Conservation (phyloP, 169 alveolate genomes). For the Besnoitia besnoiti region DNA sequence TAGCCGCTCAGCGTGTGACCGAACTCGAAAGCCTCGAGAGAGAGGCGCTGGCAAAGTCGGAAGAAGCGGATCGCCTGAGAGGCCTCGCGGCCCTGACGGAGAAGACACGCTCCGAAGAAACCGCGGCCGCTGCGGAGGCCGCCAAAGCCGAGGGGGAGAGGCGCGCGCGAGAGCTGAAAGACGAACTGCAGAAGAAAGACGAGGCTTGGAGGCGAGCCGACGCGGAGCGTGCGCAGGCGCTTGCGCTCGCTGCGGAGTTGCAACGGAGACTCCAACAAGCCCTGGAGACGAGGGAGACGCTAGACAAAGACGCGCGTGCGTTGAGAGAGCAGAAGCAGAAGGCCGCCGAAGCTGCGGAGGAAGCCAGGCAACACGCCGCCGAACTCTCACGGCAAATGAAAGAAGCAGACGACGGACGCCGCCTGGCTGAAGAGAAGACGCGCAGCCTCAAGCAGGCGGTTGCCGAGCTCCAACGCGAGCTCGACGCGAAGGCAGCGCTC, state of each 20-base stretch:
- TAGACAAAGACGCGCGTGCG: not conserved
- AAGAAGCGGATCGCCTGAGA: too few relatives aligned
- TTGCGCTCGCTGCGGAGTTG: not conserved
- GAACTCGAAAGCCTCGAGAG: too few relatives aligned
- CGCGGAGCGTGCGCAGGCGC: not conserved
- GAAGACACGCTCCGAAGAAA: too few relatives aligned
- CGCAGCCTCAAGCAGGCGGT: not conserved
- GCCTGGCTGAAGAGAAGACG: not conserved
- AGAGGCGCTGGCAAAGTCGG: too few relatives aligned
- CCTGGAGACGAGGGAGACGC: not conserved
- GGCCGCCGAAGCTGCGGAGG: not conserved
- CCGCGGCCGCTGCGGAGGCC: too few relatives aligned
- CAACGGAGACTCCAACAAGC: not conserved
- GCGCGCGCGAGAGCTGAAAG: too few relatives aligned
- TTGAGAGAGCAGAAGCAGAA: not conserved
- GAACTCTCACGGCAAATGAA: not conserved
- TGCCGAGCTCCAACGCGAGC: not conserved
- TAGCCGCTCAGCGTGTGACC: too few relatives aligned
- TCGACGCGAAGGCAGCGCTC: slow-evolving; percentile 7
- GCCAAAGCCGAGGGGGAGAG: too few relatives aligned
- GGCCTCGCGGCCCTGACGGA: too few relatives aligned
- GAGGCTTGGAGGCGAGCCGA: not conserved
- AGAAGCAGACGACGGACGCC: not conserved
- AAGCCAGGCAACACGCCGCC: not conserved
- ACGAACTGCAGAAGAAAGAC: not conserved